Evolutionary conservation across 2,329 filamentous ascomycete genomes (phyloP), one percentile per base, ranked within the genome.

Genomic region (Fusarium sp.): DNA sequence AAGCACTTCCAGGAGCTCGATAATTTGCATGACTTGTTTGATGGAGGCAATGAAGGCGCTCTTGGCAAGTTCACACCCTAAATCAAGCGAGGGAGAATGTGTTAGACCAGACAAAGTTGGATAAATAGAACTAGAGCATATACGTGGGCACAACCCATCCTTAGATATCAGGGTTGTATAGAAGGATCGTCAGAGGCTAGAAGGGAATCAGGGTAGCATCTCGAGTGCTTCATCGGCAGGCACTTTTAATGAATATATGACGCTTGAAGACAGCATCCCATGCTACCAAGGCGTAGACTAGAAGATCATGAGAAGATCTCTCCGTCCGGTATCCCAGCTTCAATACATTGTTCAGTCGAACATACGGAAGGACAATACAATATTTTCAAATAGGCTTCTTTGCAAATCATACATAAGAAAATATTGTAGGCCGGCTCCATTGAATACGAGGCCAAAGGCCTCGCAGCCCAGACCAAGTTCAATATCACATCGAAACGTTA

Each of bases 1-100:
- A 79, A 82, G 69, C 86, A 90, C 70, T 90, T 92, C 76, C 86
- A 87, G 5, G 86, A 86, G 32, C 80, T 92, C 47, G 90, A 92
- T 57, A 85, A 83, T 6, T 78, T 89, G 30, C 84, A 87, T 41
- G 76, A 79, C n/a, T 73, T 85, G 58, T 90, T 90, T 74, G 85
- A 90, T 56, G 87, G 87, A 12, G 88, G 87, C 5, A 83, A 85
- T 65, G 78, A 86, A 22, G 87, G 87, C 3, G 87, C 87, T 3
- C 77, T 90, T 68, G 88, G 86, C 12, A 82, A 78, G 34, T 90
- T 89, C 60, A 82, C 83, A 8, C 79, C 85, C 20, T 85, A 83
- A 67, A 85, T 66, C 17, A 44, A 30, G 9, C 32, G 6, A 26
- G 28, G 55, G 32, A 68, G 52, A 62, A 18, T 8, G 54, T 26